phyloP scores from a whole-genome alignment of 441 rosid genomes.

The Adansonia madagascariensis region DNA sequence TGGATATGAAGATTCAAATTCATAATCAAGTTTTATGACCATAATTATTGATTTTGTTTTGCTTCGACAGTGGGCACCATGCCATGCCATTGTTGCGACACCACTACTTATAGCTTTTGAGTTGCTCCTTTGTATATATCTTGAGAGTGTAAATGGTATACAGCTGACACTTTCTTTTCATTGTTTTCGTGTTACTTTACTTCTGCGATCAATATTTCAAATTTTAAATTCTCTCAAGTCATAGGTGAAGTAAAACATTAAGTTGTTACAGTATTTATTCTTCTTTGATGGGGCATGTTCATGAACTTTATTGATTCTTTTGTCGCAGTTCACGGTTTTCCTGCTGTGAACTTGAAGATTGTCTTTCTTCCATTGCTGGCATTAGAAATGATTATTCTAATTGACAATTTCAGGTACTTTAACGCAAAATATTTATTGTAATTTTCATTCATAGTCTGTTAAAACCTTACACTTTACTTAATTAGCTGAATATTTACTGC shows the following conservation, averaged over 20 bases:
- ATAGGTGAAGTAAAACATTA: neutral
- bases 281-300: neutral
- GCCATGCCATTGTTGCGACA: slow-evolving; percentile 91
- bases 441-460: neutral
- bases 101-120: slow-evolving; percentile 94
- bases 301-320: slow-evolving; percentile 22
- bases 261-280: neutral
- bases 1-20: slow-evolving; percentile 12
- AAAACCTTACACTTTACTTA: slow-evolving; percentile 14
- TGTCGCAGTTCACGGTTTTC: slow-evolving; percentile 53
- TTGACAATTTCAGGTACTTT: slow-evolving; percentile 89
- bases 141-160: slow-evolving; percentile 82
- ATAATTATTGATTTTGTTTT: slow-evolving; percentile 27
- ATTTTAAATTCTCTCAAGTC: neutral
- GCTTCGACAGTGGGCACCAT: slow-evolving; percentile 95
- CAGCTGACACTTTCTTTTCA: slow-evolving; percentile 21
- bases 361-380: slow-evolving; percentile 87
- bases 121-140: slow-evolving; percentile 90
- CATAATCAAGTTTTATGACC: slow-evolving; percentile 22
- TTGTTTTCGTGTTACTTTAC: neutral
- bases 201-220: neutral
- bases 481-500: neutral
- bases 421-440: neutral
- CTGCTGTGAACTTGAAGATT: slow-evolving; percentile 83
- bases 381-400: slow-evolving; percentile 70